phyloP scores from a whole-genome alignment of 2,329 filamentous ascomycete genomes.

The Graphium sp. region DNA sequence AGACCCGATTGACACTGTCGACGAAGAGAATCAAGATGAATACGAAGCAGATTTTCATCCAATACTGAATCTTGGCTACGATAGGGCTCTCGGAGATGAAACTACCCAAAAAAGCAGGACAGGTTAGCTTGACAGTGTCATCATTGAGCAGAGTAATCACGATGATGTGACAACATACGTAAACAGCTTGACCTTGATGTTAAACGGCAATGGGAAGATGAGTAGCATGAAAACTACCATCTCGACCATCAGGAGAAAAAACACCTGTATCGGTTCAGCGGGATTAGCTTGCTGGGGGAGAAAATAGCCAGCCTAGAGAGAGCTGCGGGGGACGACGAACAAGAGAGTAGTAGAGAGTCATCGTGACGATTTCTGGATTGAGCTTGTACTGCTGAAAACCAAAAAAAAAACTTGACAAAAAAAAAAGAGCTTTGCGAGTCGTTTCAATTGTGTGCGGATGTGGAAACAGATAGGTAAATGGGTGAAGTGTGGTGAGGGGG shows the following conservation, averaged over 20 bases:
- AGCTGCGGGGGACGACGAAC: constrained; percentile 15
- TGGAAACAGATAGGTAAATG: too few relatives aligned
- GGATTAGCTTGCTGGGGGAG: not conserved
- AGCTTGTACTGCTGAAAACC: too few relatives aligned
- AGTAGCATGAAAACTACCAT: constrained; percentile 68
- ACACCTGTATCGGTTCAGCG: constrained; percentile 40
- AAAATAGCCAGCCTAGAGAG: not conserved
- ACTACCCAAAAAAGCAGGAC: too few relatives aligned
- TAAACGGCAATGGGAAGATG: constrained; percentile 79
- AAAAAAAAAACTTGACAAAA: too few relatives aligned
- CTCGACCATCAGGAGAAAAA: constrained; percentile 66
- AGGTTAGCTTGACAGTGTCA: too few relatives aligned
- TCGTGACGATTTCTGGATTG: constrained; percentile 20
- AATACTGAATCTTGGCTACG: constrained; percentile 90
- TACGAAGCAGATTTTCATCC: constrained; percentile 96
- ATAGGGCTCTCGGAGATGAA: constrained; percentile 83
- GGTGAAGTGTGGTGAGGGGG: too few relatives aligned
- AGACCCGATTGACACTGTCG: constrained; percentile 90
- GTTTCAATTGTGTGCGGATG: too few relatives aligned
- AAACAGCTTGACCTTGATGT: constrained; percentile 71
- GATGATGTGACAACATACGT: constrained; percentile 30
- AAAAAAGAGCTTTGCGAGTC: too few relatives aligned
- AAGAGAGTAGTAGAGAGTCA: constrained; percentile 42
- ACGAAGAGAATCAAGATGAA: constrained; percentile 98
- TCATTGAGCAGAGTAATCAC: too few relatives aligned